Evolutionary conservation across 345 rosid species (phyloP).

Genomic region (Pseudoturritis turrita): DNA sequence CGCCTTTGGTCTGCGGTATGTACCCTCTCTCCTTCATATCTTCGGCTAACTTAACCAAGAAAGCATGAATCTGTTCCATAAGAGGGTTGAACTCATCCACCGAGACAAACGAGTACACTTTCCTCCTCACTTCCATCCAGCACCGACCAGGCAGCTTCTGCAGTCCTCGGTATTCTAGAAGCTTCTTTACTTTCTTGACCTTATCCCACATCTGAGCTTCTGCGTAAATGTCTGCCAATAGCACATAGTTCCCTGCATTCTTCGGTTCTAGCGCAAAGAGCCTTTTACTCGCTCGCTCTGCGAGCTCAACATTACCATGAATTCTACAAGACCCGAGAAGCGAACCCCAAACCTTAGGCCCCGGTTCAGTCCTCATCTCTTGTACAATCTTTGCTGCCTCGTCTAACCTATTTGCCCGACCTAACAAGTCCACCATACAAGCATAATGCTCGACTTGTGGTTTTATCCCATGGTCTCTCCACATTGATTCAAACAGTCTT

Average conservation of each 20-base stretch:
- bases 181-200: constrained; percentile 64
- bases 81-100: constrained; percentile 72
- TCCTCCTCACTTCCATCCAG: constrained; percentile 68
- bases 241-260: constrained; percentile 75
- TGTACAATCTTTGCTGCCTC: constrained; percentile 69
- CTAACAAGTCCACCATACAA: constrained; percentile 94
- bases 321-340: constrained; percentile 89
- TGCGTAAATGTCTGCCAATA: constrained; percentile 73
- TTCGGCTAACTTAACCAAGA: constrained; percentile 51
- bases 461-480: constrained; percentile 44
- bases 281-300: constrained; percentile 66
- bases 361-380: constrained; percentile 69
- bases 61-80: constrained; percentile 62
- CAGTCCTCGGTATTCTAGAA: constrained; percentile 49
- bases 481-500: constrained; percentile 57
- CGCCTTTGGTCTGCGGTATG: constrained; percentile 69
- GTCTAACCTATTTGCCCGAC: constrained; percentile 80
- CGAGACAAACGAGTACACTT: constrained; percentile 55
- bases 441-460: constrained; percentile 91
- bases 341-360: constrained; percentile 86
- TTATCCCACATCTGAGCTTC: constrained; percentile 76
- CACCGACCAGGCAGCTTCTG: constrained; percentile 77
- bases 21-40: constrained; percentile 91
- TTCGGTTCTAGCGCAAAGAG: constrained; percentile 74
- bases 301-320: constrained; percentile 76